Conservation (phyloP, 345 rosid genomes). For the Eucalyptus grandis region DNA sequence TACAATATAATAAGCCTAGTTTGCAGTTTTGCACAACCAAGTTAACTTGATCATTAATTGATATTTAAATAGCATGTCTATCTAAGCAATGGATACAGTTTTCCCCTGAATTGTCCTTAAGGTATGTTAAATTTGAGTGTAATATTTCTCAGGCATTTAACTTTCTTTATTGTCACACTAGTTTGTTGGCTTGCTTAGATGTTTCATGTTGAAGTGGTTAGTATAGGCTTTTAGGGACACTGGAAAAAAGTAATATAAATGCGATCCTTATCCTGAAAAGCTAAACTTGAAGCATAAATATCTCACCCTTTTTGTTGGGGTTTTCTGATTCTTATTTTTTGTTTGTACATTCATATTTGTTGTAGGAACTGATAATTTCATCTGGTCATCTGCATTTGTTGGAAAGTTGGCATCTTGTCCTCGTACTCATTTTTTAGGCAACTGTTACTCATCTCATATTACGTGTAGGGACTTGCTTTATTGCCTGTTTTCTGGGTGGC, state of each 20-base stretch:
- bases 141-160: neutral
- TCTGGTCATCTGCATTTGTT: neutral
- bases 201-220: neutral
- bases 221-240: neutral
- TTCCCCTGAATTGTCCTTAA: neutral
- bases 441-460: neutral
- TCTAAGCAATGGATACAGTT: neutral
- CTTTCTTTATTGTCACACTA: neutral
- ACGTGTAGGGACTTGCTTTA: neutral
- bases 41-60: neutral
- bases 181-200: neutral
- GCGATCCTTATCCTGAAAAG: neutral
- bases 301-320: neutral
- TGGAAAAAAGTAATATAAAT: neutral
- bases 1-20: neutral
- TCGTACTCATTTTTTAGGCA: neutral
- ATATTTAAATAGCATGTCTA: neutral
- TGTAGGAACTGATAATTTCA: neutral
- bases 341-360: neutral
- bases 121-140: neutral
- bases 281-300: neutral
- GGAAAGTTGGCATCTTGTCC: neutral
- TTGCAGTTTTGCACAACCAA: neutral
- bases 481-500: neutral
- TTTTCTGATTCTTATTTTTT: neutral